Evolutionary conservation across 805 yeast species (phyloP).

Genomic region (Candida suzukii): DNA sequence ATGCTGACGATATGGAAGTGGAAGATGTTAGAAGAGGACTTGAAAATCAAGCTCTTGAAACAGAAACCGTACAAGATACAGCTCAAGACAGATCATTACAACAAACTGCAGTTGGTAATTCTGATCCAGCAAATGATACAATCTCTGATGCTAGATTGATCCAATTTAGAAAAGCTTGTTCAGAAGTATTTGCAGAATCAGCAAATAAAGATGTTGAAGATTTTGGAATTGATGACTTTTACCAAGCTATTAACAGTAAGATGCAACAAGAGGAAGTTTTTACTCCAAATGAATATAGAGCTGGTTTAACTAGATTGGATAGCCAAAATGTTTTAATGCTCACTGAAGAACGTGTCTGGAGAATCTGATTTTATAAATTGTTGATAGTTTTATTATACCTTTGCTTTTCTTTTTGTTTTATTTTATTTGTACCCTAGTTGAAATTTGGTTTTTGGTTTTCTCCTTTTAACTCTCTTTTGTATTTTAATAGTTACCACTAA

Average conservation of each 20-base stretch:
- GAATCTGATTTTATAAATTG: conserved; percentile 25
- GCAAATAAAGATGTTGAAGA: conserved; percentile 36
- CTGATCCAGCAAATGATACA: conserved; percentile 19
- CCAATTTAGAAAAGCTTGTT: conserved; percentile 38
- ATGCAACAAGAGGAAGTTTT: conserved; percentile 40
- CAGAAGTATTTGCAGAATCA: conserved; percentile 35
- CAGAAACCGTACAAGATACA: not conserved
- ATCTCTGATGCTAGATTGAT: conserved; percentile 45
- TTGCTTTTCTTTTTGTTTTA: not conserved
- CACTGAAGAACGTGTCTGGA: conserved; percentile 42
- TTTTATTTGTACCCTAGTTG: not conserved
- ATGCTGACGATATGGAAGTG: conserved; percentile 10
- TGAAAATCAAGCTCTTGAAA: conserved; percentile 13
- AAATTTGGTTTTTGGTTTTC: not conserved
- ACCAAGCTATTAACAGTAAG: conserved; percentile 16
- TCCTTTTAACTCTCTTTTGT: too few relatives aligned
- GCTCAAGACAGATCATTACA: not conserved
- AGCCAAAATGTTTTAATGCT: conserved; percentile 40
- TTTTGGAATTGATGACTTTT: conserved; percentile 17
- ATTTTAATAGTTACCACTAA: too few relatives aligned
- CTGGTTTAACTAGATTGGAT: conserved; percentile 36
- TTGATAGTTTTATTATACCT: too few relatives aligned
- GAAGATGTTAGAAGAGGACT: conserved; percentile 17
- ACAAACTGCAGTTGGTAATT: conserved; percentile 2
- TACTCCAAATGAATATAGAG: conserved; percentile 34